Evolutionary conservation across 768 basidiomycete genomes (phyloP).

Genomic region (Kwoniella dendrophila): DNA sequence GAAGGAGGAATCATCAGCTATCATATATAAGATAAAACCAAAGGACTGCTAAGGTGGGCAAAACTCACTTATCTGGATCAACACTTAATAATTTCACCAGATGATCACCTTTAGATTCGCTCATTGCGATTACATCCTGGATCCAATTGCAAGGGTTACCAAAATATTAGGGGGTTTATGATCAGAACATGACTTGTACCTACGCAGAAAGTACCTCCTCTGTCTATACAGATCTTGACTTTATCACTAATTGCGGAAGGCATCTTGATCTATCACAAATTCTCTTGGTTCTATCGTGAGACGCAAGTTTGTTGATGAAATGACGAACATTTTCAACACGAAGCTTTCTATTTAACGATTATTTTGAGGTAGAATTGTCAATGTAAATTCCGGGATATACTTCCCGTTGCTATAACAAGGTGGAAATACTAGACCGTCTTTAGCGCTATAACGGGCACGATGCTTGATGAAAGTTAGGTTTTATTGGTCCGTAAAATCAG

Average conservation of each 20-base stretch:
- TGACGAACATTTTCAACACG: too few relatives aligned
- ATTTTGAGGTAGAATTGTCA: too few relatives aligned
- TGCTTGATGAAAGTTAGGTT: too few relatives aligned
- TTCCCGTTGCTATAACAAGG: conserved; percentile 2
- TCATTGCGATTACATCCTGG: conserved; percentile 37
- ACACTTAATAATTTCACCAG: conserved; percentile 33
- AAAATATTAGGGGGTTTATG: conserved; percentile 60
- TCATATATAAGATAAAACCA: conserved; percentile 57
- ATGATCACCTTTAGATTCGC: conserved; percentile 54
- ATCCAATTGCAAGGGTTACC: background rate
- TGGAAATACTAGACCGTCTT: too few relatives aligned
- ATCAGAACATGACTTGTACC: too few relatives aligned
- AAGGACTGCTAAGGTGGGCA: background rate
- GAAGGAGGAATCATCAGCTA: conserved; percentile 61
- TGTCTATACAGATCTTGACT: conserved; percentile 36
- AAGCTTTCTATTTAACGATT: too few relatives aligned
- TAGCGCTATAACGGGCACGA: too few relatives aligned
- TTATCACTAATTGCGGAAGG: conserved; percentile 32
- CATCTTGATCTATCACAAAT: conserved; percentile 18
- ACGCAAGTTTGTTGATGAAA: background rate
- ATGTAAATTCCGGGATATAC: conserved; percentile 4
- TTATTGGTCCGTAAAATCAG: too few relatives aligned
- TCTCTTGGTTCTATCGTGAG: too few relatives aligned
- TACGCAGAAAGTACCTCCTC: conserved; percentile 88
- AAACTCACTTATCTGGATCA: conserved; percentile 35